Percentiles rank a stretch among this genome's conserved stretches.
Conservation (phyloP, 768 basidiomycete genomes). For the Hypsizygus marmoreus region DNA sequence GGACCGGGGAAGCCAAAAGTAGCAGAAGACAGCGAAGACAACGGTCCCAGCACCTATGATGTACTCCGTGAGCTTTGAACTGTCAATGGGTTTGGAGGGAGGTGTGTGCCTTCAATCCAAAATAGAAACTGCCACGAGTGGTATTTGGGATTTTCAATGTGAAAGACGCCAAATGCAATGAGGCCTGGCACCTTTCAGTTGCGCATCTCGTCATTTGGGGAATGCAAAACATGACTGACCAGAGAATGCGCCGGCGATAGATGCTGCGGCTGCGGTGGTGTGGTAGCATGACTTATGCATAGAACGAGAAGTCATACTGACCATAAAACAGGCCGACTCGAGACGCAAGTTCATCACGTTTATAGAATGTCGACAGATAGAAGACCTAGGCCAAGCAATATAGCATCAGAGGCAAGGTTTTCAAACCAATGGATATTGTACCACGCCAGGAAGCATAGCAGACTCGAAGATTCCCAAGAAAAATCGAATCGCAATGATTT, state of each 20-base stretch:
- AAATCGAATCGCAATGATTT: conserved; percentile 50
- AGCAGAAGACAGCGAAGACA: conserved; percentile 45
- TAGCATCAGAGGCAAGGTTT: too few relatives aligned
- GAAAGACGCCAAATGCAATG: conserved; percentile 55
- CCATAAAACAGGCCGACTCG: conserved; percentile 53
- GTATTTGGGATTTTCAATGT: conserved; percentile 40
- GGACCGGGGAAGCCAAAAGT: conserved; percentile 46
- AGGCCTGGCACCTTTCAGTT: too few relatives aligned
- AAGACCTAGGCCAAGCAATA: conserved; percentile 33
- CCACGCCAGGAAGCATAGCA: conserved; percentile 50
- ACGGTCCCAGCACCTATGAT: conserved; percentile 39
- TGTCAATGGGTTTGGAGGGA: not conserved
- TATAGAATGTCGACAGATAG: conserved; percentile 55
- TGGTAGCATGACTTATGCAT: not conserved
- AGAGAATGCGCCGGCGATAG: conserved; percentile 50
- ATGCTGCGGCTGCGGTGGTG: conserved; percentile 44
- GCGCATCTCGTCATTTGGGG: not conserved
- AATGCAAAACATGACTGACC: conserved; percentile 23
- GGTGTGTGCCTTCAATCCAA: conserved; percentile 47
- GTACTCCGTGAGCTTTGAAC: not conserved
- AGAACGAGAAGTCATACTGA: conserved; percentile 6
- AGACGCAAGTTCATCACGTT: conserved; percentile 51
- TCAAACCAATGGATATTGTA: too few relatives aligned
- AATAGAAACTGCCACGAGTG: conserved; percentile 55
- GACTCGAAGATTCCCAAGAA: conserved; percentile 55